Base-by-base conservation (phyloP, 164 flowering plant species). In the Houttuynia cordata region DNA sequence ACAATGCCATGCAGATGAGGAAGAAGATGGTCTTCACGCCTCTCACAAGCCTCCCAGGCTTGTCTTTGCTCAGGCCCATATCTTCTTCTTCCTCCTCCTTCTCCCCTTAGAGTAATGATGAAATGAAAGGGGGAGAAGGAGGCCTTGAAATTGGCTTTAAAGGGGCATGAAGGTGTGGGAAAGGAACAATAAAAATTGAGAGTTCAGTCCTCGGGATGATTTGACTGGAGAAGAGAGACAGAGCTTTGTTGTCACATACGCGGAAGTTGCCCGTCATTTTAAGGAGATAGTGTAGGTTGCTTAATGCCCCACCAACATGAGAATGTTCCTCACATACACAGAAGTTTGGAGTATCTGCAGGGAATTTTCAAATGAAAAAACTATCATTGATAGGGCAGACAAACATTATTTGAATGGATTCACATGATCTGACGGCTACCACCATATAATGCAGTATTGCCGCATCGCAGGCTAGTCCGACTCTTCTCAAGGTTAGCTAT, bases 11-110 rank as follows among this genome's bases (percentile, higher is more conserved):
- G 58, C 79, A 66, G 58, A 84, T 57, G 14, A 92, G 59, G 86
- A 92, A 82, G 61, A 89, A 81, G 49, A 89, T 25, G 8, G 94
- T 87, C 78, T 86, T 89, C 9, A 86, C 34, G 40, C 70, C 86
- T 77, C 98, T 71, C 64, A 70, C 62, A 0, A 75, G 50, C 63
- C 72, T 75, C 52, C 63, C 76, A 17, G 68, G 53, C 71, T 67
- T 83, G 70, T 82, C 87, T 62, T 85, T 85, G 6, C 60, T 63
- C 58, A 82, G 69, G 0, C 88, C 89, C 90, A 85, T 85, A 64
- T 49, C 13, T 47, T 51, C 24, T 21, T 34, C 40, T 17, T 13
- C 12, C 8, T n/a, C n/a, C n/a, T n/a, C n/a, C n/a, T n/a, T n/a
- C n/a, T n/a, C n/a, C 37, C 37, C 6, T 30, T 2, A 30, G 37